A percentile compares a stretch with the other conserved stretches of the same genome.
phyloP scores from a whole-genome alignment of 164 flowering plant species.

The Macadamia integrifolia region DNA sequence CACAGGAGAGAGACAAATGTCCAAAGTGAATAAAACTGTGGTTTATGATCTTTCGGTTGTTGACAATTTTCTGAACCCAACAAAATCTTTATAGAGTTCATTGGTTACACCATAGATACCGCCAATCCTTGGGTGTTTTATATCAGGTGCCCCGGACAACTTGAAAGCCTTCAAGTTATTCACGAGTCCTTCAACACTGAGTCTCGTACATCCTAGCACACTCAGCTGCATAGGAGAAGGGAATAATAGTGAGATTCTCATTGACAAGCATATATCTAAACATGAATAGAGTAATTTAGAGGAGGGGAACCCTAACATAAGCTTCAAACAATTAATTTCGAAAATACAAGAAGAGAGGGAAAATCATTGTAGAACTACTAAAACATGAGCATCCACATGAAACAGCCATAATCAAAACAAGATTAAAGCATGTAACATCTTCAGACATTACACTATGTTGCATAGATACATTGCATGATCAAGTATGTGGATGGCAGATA shows the following conservation, averaged over 20 bases:
- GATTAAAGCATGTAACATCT: too few relatives aligned
- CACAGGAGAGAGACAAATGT: slow-evolving; percentile 31
- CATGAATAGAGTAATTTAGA: too few relatives aligned
- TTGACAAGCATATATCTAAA: not conserved
- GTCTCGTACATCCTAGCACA: slow-evolving; percentile 76
- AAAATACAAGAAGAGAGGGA: not conserved
- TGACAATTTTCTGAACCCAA: slow-evolving; percentile 28
- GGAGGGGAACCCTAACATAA: too few relatives aligned
- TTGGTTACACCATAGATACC: slow-evolving; percentile 60
- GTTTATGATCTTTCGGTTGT: slow-evolving; percentile 33
- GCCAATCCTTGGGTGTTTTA: slow-evolving; percentile 63
- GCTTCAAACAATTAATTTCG: not conserved
- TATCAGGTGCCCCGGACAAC: slow-evolving; percentile 31
- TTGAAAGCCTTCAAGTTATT: slow-evolving; percentile 44
- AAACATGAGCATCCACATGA: too few relatives aligned
- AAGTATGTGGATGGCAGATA: too few relatives aligned
- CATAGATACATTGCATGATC: too few relatives aligned
- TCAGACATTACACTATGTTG: too few relatives aligned
- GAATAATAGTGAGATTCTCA: not conserved
- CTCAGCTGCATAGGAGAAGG: slow-evolving; percentile 47
- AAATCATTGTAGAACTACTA: too few relatives aligned
- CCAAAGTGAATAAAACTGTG: slow-evolving; percentile 46
- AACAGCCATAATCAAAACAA: too few relatives aligned
- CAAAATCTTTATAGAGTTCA: slow-evolving; percentile 63
- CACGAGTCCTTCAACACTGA: slow-evolving; percentile 61